Conservation (phyloP, 129 eudicot species). For the Escallonia herrerae region DNA sequence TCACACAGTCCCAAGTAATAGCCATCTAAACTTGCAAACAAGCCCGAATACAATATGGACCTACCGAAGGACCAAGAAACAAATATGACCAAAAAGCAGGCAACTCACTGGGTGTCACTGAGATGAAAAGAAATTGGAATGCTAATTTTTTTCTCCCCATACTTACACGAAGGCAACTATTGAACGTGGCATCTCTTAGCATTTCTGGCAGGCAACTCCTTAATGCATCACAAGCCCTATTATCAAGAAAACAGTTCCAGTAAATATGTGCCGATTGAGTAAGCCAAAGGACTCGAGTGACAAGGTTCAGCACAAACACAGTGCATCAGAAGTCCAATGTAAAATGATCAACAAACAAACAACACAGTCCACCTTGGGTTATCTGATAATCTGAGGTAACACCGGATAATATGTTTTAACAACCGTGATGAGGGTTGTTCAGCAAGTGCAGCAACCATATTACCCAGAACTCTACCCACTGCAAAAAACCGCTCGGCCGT, state of each 20-base stretch:
- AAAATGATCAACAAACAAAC: not conserved
- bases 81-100: not conserved
- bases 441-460: slow-evolving; percentile 84
- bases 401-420: slow-evolving; percentile 71
- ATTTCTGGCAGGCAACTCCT: slow-evolving; percentile 70
- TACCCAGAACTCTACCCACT: slow-evolving; percentile 70
- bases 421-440: slow-evolving; percentile 88
- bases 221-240: slow-evolving; percentile 79
- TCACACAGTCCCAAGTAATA: no score
- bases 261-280: not conserved
- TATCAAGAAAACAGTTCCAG: slow-evolving; percentile 5
- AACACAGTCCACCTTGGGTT: slow-evolving; percentile 51
- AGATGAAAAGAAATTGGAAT: not conserved
- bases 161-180: slow-evolving; percentile 82
- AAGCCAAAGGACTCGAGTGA: not conserved
- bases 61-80: no score
- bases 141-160: not conserved
- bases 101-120: not conserved
- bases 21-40: no score
- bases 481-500: slow-evolving; percentile 91
- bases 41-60: no score
- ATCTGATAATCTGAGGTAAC: slow-evolving; percentile 85
- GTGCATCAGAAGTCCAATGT: not conserved
- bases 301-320: not conserved
- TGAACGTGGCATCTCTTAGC: slow-evolving; percentile 75